Evolutionary conservation across 2,329 filamentous ascomycete genomes (phyloP), one percentile per base, ranked within the genome.

Genomic region (Colletotrichum neosansevieriae): DNA sequence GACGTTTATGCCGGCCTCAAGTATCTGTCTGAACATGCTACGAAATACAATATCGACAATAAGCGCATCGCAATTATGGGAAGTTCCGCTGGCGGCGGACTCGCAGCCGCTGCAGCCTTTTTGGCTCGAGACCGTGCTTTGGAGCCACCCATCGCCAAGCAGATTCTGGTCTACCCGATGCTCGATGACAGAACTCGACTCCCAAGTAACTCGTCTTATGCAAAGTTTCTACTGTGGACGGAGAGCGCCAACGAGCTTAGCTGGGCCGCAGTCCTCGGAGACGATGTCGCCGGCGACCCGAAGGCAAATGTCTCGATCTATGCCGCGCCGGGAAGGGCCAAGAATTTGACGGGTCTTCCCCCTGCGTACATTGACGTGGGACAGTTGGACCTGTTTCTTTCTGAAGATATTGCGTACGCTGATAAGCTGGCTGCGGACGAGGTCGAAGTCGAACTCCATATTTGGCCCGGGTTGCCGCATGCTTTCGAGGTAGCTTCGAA

Each of bases 401-500:
- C 74, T 7, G 80, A 81, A 70, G 58, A 63, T 12, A 15, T 77
- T 1, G 71, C 70, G 42, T 82, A 76, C 71, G 79, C 74, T 4
- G 58, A 58, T 12, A 70, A 76, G 24, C 72, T 83, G 5, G 72
- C 71, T 6, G 69, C 73, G 54, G 78, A 72, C 5, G 74, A 75
- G 2, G 71, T 81, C 4, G 72, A 76, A 13, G 75, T 80, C 1
- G 81, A 82, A 71, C 73, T 82, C 4, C 80, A 82, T 60, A 40
- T 82, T 45, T 82, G 80, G 65, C 74, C 75, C 0, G 81, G 81
- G 3, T 61, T 82, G 15, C 77, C 78, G 0, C 80, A 83, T 64
- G 78, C 72, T 0, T 81, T 78, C 50, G 78, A 80, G 53, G 45
- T 38, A 6, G 62, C 59, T 3, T 32, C 12, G 7, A 62, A 36